phyloP scores from a whole-genome alignment of 345 rosid species.

The Lepidium africanum region DNA sequence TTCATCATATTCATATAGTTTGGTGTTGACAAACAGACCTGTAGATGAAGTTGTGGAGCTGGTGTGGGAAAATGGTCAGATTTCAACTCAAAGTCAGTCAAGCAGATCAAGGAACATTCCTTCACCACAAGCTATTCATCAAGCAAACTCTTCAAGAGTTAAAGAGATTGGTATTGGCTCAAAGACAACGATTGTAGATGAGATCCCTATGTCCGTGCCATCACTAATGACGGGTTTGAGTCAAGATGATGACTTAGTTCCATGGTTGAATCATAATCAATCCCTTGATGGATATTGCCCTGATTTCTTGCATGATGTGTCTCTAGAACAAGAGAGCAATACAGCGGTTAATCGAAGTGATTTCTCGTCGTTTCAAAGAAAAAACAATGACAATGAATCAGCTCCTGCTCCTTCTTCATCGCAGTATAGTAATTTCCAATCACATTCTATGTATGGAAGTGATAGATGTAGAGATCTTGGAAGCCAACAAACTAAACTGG shows the following conservation, averaged over 20 bases:
- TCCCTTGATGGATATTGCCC: conserved; percentile 48
- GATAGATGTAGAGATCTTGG: conserved; percentile 32
- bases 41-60: conserved; percentile 59
- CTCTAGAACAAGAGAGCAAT: conserved; percentile 36
- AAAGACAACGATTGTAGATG: conserved; percentile 35
- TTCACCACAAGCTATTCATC: conserved; percentile 9
- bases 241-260: conserved; percentile 62
- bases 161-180: conserved; percentile 30
- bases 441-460: conserved; percentile 34
- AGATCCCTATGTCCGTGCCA: conserved; percentile 40
- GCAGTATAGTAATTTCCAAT: conserved; percentile 27
- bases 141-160: conserved; percentile 26
- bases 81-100: conserved; percentile 54
- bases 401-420: conserved; percentile 29
- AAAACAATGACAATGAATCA: conserved; percentile 26
- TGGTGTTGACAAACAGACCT: conserved; percentile 39
- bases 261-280: conserved; percentile 51
- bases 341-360: conserved; percentile 17
- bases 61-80: conserved; percentile 76
- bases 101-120: conserved; percentile 37
- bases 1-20: background rate
- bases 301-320: conserved; percentile 50
- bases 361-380: conserved; percentile 32
- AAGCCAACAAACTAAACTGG: conserved; percentile 22
- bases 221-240: conserved; percentile 41